Base-by-base conservation (phyloP, 2,329 filamentous ascomycete species). In the Incumbomyces delicatus region DNA sequence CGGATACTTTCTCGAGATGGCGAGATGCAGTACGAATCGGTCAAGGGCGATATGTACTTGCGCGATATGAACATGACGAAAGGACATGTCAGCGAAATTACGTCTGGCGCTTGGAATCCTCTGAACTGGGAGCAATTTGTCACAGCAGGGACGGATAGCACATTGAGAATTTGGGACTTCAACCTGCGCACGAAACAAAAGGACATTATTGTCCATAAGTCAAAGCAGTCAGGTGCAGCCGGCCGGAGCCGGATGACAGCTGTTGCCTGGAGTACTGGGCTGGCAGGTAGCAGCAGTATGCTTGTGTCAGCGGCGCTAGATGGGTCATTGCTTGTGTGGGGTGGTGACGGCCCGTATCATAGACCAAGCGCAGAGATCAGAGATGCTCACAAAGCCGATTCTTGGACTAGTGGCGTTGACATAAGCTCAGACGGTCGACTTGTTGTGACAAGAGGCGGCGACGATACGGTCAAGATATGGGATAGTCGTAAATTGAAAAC, bases 41-140 rank as follows among this genome's bases (percentile, higher is more conserved):
- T 88, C 56, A 98, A 98, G 67, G 92, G 92, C 38, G 92, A 98
- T 63, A 96, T 96, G 89, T 98, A 98, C 60, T 69, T 98, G 55
- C 78, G 90, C 46, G 92, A 98, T 63, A 94, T 96, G 84, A 80
- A 95, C 66, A 89, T 96, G 63, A 98, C 92, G 3, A 96, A 95
- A 63, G 92, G 92, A 1, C 92, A 98, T 66, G 81, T 95, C 44
- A 89, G 89, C 3, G 92, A 95, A 65, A 78, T 95, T 34, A 88
- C 87, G 2, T 85, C 83, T 17, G 90, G 87, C 17, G 84, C 83
- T 33, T 98, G 92, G 92, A 87, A 90, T 65, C 92, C 92, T 0
- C 81, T 81, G 2, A 82, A 95, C 62, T 81, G 76, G 59, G 88
- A 95, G 55, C 58, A 89, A 0, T 94, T 87, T 61, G 82, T 90